These are phyloP conservation scores for Blumeria graminis DNA, from an alignment of 2,329 filamentous ascomycete genomes.

Conservation along the genomic window DNA sequence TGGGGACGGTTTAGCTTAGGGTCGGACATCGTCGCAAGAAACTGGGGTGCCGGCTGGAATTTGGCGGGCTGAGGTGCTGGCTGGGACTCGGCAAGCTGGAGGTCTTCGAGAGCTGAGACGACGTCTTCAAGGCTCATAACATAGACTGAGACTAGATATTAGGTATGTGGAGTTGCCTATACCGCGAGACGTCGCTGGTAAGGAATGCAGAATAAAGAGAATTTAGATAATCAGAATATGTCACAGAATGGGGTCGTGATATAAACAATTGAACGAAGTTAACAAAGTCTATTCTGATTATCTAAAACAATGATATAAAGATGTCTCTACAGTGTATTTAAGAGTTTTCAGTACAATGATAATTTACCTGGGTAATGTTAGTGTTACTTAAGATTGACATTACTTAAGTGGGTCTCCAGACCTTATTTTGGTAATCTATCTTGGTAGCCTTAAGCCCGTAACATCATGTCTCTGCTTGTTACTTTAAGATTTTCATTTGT, in stretches of 20 bases:
- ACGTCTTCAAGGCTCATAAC: not conserved
- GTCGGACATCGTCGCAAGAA: not conserved
- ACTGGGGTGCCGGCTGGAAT: not conserved
- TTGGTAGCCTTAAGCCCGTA: too few relatives aligned
- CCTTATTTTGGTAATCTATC: too few relatives aligned
- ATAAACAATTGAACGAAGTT: not conserved
- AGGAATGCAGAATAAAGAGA: not conserved
- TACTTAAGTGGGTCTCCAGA: too few relatives aligned
- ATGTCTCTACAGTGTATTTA: too few relatives aligned
- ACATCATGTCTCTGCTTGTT: too few relatives aligned
- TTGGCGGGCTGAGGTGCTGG: too few relatives aligned
- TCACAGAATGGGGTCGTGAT: not conserved
- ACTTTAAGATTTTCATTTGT: too few relatives aligned
- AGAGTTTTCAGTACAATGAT: too few relatives aligned
- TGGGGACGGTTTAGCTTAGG: not conserved
- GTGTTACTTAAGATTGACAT: too few relatives aligned
- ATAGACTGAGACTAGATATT: not conserved
- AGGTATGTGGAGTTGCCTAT: not conserved
- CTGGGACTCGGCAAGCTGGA: not conserved
- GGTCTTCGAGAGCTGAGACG: not conserved
- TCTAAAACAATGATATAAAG: too few relatives aligned
- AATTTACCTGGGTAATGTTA: too few relatives aligned
- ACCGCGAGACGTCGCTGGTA: not conserved
- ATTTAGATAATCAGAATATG: not conserved
- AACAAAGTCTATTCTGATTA: too few relatives aligned